These are phyloP conservation scores for Yamagishiella unicocca DNA, from an alignment of 139 green algal genomes.

Conservation along the genomic window DNA sequence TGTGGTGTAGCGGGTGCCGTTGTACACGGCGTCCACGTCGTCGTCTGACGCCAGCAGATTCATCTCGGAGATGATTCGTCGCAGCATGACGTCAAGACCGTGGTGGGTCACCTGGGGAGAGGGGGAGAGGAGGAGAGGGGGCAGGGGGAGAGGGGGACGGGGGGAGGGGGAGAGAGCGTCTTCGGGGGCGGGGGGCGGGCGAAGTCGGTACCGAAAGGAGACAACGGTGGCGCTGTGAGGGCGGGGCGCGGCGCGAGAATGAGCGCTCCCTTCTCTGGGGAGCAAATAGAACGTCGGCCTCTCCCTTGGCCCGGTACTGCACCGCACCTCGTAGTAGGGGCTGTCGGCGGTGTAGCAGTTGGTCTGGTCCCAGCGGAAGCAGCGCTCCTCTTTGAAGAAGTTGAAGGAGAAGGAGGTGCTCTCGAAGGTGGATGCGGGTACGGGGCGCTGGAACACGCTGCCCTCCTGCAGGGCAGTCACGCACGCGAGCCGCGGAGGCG, in stretches of 20 bases:
- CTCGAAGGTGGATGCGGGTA: slow-evolving; percentile 46
- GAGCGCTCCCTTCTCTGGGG: no score
- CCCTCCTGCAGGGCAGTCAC: background rate
- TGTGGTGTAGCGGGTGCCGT: slow-evolving; percentile 35
- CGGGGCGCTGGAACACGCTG: slow-evolving; percentile 20
- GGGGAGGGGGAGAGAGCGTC: background rate
- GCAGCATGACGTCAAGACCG: slow-evolving; percentile 49
- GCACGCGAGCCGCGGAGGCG: background rate
- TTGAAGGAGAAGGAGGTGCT: slow-evolving; percentile 32
- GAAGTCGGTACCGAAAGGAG: no score
- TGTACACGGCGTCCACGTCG: slow-evolving; percentile 17
- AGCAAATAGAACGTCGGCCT: no score
- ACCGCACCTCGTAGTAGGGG: slow-evolving; percentile 42
- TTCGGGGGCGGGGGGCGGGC: no score
- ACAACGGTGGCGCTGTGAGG: no score
- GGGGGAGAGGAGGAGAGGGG: no score
- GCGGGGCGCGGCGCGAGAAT: no score
- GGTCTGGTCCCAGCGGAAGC: slow-evolving; percentile 31
- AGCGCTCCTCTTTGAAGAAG: slow-evolving; percentile 28
- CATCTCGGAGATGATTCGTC: slow-evolving; percentile 41
- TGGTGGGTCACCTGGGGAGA: slow-evolving; percentile 43
- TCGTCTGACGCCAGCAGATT: slow-evolving; percentile 20
- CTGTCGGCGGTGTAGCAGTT: slow-evolving; percentile 19
- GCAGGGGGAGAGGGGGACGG: background rate
- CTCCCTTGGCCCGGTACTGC: background rate